A percentile compares a stretch with the other conserved stretches of the same genome.
phyloP scores from a whole-genome alignment of 2,329 filamentous ascomycete species.

The Pseudogymnoascus destructans region DNA sequence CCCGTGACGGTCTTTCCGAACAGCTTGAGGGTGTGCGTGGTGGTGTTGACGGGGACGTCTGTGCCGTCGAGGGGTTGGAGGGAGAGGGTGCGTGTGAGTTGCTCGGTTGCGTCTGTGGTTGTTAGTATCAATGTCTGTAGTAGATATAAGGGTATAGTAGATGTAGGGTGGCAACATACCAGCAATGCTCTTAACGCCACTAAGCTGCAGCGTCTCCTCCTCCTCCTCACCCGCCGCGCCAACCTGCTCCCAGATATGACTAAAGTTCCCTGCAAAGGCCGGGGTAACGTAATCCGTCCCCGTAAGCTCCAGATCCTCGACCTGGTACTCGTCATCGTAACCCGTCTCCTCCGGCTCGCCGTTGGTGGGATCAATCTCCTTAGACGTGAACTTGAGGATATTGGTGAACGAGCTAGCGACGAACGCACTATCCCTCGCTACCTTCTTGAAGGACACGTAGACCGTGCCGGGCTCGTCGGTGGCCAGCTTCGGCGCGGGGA shows the following conservation, averaged over 20 bases:
- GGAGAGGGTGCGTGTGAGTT: conserved; percentile 73
- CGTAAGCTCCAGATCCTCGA: conserved; percentile 80
- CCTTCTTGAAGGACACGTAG: conserved; percentile 88
- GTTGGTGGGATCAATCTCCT: conserved; percentile 94
- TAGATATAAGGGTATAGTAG: no score
- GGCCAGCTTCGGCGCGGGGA: conserved; percentile 68
- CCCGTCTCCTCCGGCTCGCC: conserved; percentile 80
- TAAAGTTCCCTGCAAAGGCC: conserved; percentile 87
- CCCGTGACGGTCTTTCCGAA: conserved; percentile 91
- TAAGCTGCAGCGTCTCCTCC: conserved; percentile 79
- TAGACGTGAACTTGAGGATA: conserved; percentile 89
- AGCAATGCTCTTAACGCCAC: conserved; percentile 79
- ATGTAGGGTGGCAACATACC: conserved; percentile 53
- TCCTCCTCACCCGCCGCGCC: conserved; percentile 81
- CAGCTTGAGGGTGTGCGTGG: conserved; percentile 87
- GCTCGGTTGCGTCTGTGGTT: conserved; percentile 71
- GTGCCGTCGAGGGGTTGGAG: conserved; percentile 90
- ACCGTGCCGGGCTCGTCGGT: conserved; percentile 85
- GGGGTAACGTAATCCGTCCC: conserved; percentile 92
- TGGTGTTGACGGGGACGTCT: conserved; percentile 76
- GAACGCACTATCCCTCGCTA: conserved; percentile 61
- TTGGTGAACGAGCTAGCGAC: conserved; percentile 78
- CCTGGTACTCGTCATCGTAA: conserved; percentile 96
- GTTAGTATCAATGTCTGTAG: no score
- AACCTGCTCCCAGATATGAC: conserved; percentile 88